Conservation (phyloP, 1,139 yeast genomes). For the Scheffersomyces quercinus region DNA sequence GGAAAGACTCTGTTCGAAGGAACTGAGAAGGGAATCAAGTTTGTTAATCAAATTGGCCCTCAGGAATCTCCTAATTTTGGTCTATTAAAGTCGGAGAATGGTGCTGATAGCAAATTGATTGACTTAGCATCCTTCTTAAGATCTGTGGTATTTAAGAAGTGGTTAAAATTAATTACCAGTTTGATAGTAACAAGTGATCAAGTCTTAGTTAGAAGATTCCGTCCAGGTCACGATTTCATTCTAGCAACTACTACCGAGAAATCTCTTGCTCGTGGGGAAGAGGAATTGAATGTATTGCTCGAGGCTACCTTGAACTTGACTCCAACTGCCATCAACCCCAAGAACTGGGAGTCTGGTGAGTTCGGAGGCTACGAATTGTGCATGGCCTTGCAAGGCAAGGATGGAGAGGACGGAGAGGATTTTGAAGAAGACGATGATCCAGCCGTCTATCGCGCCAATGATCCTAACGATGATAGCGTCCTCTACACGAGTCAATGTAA, state of each 20-base stretch:
- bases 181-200: slow-evolving; percentile 66
- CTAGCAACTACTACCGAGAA: slow-evolving; percentile 77
- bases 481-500: slow-evolving; percentile 77
- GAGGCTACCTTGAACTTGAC: slow-evolving; percentile 78
- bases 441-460: slow-evolving; percentile 56
- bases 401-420: slow-evolving; percentile 46
- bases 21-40: slow-evolving; percentile 28
- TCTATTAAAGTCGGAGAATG: slow-evolving; percentile 18
- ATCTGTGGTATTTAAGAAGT: slow-evolving; percentile 65
- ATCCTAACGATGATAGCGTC: slow-evolving; percentile 72
- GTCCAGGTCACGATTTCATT: slow-evolving; percentile 94
- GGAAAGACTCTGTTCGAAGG: slow-evolving; percentile 46
- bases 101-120: slow-evolving; percentile 36
- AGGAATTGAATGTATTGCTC: slow-evolving; percentile 51
- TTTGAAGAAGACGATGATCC: slow-evolving; percentile 51
- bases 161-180: slow-evolving; percentile 68
- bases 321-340: slow-evolving; percentile 54
- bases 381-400: slow-evolving; percentile 62
- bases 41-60: slow-evolving; percentile 37
- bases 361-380: slow-evolving; percentile 93
- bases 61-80: slow-evolving; percentile 58
- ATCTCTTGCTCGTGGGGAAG: slow-evolving; percentile 36
- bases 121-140: slow-evolving; percentile 61
- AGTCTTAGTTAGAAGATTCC: slow-evolving; percentile 75
- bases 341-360: slow-evolving; percentile 85